Evolutionary conservation across 805 yeast genomes (phyloP).

Genomic region (Saccharomycopsis fodiens): DNA sequence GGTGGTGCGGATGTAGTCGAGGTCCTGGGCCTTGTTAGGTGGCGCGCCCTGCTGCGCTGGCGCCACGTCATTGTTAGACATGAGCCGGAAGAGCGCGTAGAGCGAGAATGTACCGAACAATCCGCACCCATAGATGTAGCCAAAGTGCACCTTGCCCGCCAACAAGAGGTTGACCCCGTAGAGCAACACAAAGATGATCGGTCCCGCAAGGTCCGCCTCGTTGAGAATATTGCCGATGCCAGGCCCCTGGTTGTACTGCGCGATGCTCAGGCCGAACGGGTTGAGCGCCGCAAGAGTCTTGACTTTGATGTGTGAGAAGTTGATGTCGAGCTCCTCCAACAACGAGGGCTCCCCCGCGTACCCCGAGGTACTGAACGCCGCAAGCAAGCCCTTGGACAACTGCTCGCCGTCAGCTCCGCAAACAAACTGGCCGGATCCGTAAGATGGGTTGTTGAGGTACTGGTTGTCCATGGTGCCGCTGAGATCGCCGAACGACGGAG

Average conservation of each 20-base stretch:
- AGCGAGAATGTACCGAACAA: constrained; percentile 80
- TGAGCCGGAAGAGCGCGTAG: constrained; percentile 76
- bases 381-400: constrained; percentile 69
- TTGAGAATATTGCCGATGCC: constrained; percentile 48
- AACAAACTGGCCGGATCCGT: constrained; percentile 20
- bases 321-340: constrained; percentile 87
- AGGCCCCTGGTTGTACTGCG: not conserved
- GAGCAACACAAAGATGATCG: constrained; percentile 76
- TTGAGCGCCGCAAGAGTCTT: constrained; percentile 84
- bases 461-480: constrained; percentile 21
- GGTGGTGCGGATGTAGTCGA: constrained; percentile 61
- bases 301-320: constrained; percentile 75
- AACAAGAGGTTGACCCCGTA: constrained; percentile 78
- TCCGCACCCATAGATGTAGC: constrained; percentile 95
- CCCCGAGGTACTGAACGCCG: constrained; percentile 90
- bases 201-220: constrained; percentile 94
- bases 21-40: constrained; percentile 21
- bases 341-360: constrained; percentile 94
- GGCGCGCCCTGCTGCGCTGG: constrained; percentile 9
- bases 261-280: constrained; percentile 33
- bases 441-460: constrained; percentile 16
- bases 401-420: constrained; percentile 25
- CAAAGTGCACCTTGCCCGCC: constrained; percentile 93
- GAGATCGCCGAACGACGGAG: constrained; percentile 15
- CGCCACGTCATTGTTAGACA: constrained; percentile 51